Evolutionary conservation across 2,329 filamentous ascomycete genomes (phyloP).

Genomic region (Paecilomyces fulvus): DNA sequence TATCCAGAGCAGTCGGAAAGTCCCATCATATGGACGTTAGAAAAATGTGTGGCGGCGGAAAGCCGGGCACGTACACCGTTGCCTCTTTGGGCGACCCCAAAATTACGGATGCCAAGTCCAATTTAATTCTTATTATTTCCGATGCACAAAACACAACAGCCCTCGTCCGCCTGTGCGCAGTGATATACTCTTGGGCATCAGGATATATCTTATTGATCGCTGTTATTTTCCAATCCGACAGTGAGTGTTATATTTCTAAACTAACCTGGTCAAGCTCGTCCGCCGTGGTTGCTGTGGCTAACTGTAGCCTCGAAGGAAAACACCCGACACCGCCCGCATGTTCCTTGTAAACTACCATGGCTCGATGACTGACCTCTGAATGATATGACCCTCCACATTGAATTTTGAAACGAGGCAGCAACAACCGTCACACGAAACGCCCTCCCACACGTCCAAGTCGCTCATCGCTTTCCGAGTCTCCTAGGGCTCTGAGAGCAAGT

Average conservation of each 20-base stretch:
- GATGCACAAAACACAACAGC: slow-evolving; percentile 15
- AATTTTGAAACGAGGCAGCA: slow-evolving; percentile 11
- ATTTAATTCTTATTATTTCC: slow-evolving; percentile 4
- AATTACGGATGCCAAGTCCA: slow-evolving; percentile 12
- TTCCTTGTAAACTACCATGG: slow-evolving; percentile 5
- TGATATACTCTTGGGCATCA: too few relatives aligned
- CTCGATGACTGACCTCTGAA: slow-evolving; percentile 7
- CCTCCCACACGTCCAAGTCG: slow-evolving; percentile 4
- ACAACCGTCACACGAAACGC: slow-evolving; percentile 5
- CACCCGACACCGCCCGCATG: slow-evolving; percentile 1
- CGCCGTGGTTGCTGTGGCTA: slow-evolving; percentile 9
- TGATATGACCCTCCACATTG: slow-evolving; percentile 18
- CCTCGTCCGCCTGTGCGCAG: neutral
- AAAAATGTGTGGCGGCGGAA: neutral
- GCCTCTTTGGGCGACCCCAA: slow-evolving; percentile 10
- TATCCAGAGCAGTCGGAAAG: too few relatives aligned
- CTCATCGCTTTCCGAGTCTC: slow-evolving; percentile 16
- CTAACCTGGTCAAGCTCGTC: neutral
- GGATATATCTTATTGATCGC: neutral
- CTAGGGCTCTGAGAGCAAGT: slow-evolving; percentile 21
- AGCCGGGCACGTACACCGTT: slow-evolving; percentile 13
- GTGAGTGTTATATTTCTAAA: slow-evolving; percentile 1
- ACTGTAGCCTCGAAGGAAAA: neutral
- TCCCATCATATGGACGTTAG: too few relatives aligned
- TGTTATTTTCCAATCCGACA: neutral